Evolutionary conservation across 768 basidiomycete species (phyloP).

Genomic region (Lentinula sp.): DNA sequence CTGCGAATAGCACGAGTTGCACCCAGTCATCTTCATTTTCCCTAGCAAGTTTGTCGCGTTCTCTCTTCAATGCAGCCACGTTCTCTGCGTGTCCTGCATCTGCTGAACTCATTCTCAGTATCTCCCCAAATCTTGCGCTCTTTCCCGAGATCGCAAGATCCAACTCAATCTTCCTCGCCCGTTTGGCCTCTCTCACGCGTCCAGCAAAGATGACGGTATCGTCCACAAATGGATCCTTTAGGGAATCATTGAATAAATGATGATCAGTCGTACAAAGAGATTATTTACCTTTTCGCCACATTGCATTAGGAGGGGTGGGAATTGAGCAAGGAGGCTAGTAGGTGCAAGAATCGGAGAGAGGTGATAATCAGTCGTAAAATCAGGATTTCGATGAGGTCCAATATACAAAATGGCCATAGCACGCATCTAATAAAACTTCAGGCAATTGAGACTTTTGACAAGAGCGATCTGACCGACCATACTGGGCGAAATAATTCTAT

Average conservation of each 20-base stretch:
- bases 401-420: constrained; percentile 99
- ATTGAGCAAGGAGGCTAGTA: constrained; percentile 75
- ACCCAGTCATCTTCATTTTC: constrained; percentile 95
- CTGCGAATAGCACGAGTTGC: constrained; percentile 86
- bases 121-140: constrained; percentile 58
- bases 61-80: constrained; percentile 42
- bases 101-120: constrained; percentile 51
- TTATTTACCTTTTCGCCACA: constrained; percentile 77
- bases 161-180: constrained; percentile 70
- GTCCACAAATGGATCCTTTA: constrained; percentile 77
- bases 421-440: constrained; percentile 71
- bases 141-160: constrained; percentile 54
- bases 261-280: constrained; percentile 61
- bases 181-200: constrained; percentile 91
- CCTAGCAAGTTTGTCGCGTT: constrained; percentile 50
- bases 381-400: constrained; percentile 89
- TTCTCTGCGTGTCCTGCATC: constrained; percentile 26
- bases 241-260: neutral
- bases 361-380: constrained; percentile 92
- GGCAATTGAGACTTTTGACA: neutral
- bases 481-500: constrained; percentile 87
- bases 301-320: constrained; percentile 90
- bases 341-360: constrained; percentile 94
- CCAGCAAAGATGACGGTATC: constrained; percentile 97
- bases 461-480: constrained; percentile 54